Percentiles rank a stretch among this genome's conserved stretches.
Evolutionary conservation across 176 grass and related monocot species (phyloP).

Genomic region (Avena insularis): DNA sequence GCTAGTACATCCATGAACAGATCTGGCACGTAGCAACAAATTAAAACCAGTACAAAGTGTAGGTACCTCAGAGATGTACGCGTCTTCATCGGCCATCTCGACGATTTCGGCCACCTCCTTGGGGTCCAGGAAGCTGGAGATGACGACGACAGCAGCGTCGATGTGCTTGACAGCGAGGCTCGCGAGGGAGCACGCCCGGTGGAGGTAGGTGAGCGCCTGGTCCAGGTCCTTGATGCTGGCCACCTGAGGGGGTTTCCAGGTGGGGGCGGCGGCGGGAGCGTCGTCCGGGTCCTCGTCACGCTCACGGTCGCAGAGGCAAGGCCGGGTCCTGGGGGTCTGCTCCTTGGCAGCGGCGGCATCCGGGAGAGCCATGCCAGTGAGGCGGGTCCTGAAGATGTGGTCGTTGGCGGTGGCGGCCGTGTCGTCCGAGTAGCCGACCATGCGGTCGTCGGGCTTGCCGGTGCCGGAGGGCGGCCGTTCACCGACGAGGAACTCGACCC

Average conservation of each 20-base stretch:
- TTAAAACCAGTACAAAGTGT: neutral
- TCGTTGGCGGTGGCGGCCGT: neutral
- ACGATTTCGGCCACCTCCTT: neutral
- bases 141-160: neutral
- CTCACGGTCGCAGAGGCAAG: neutral
- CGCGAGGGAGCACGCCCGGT: neutral
- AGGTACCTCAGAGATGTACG: neutral
- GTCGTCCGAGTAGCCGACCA: neutral
- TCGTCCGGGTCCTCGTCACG: neutral
- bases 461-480: neutral
- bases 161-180: neutral
- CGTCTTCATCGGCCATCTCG: neutral
- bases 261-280: neutral
- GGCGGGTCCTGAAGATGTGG: neutral
- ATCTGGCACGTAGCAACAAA: neutral
- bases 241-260: neutral
- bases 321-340: neutral
- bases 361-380: neutral
- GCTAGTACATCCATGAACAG: neutral
- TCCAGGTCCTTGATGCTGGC: neutral
- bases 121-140: neutral
- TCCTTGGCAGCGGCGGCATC: neutral
- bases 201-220: neutral
- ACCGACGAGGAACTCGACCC: neutral
- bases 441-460: neutral